phyloP scores from a whole-genome alignment of 208 protist species.

The Acanthamoeba pearcei region DNA sequence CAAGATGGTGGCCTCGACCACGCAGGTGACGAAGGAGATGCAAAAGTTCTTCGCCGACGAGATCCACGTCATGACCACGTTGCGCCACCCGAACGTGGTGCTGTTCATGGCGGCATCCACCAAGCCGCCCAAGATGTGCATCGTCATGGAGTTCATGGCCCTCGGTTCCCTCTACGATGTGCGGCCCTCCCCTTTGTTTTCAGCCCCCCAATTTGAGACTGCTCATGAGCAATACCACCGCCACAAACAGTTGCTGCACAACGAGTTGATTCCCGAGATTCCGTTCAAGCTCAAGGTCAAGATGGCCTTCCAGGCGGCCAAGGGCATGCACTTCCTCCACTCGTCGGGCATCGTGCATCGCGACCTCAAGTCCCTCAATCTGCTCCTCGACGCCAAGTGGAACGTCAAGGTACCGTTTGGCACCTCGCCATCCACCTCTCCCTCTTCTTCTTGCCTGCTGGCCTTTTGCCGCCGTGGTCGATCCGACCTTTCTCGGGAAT shows the following conservation, averaged over 20 bases:
- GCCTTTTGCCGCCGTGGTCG: no score
- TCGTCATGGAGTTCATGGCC: slow-evolving; percentile 38
- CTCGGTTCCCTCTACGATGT: slow-evolving; percentile 9
- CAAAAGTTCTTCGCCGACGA: slow-evolving; percentile 61
- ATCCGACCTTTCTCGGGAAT: background rate
- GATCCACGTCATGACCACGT: slow-evolving; percentile 17
- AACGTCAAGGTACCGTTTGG: background rate
- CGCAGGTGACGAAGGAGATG: slow-evolving; percentile 63
- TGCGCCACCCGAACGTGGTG: slow-evolving; percentile 33
- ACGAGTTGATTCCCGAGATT: background rate
- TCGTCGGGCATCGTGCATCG: slow-evolving; percentile 35
- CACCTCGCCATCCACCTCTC: no score
- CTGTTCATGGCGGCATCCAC: slow-evolving; percentile 47
- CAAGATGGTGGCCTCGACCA: slow-evolving; percentile 50
- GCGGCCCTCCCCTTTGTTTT: background rate
- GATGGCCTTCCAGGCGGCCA: slow-evolving; percentile 34
- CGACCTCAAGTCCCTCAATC: slow-evolving; percentile 34
- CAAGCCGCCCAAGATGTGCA: slow-evolving; percentile 57
- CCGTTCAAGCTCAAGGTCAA: slow-evolving; percentile 25
- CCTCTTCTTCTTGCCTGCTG: no score
- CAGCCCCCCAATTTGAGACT: background rate
- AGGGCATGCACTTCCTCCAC: slow-evolving; percentile 41
- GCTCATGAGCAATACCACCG: no score
- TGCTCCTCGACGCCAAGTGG: slow-evolving; percentile 31
- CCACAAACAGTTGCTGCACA: background rate